phyloP scores from a whole-genome alignment of 139 green algal genomes.

The Chlorella sp. region DNA sequence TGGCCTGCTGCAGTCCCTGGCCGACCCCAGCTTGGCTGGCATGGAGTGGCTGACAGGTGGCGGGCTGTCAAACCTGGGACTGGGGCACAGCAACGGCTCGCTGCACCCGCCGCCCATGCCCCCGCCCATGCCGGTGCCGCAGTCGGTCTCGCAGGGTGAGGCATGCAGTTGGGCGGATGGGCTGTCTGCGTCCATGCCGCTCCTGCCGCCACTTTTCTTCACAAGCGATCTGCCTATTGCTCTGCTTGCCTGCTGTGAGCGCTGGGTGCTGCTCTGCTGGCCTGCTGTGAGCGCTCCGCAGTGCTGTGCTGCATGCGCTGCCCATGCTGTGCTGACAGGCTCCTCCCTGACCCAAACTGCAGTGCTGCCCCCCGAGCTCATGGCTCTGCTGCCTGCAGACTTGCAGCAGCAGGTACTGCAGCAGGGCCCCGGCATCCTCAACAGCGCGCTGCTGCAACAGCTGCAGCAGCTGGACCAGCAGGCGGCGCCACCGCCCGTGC shows the following conservation, averaged over 20 bases:
- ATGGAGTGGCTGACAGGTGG: conserved; percentile 17
- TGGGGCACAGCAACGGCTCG: not conserved
- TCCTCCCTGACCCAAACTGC: not conserved
- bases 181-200: not conserved
- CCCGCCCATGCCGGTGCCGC: not conserved
- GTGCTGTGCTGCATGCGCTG: no score
- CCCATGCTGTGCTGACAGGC: no score
- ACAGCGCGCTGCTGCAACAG: not conserved
- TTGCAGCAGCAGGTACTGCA: conserved; percentile 24
- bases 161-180: not conserved
- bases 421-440: conserved; percentile 6
- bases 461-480: not conserved
- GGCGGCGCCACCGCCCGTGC: not conserved
- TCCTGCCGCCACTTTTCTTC: not conserved
- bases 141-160: not conserved
- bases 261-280: not conserved
- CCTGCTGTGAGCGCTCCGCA: no score
- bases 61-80: not conserved
- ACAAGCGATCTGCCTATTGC: not conserved
- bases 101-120: not conserved
- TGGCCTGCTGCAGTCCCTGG: conserved; percentile 14
- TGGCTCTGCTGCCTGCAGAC: conserved; percentile 7
- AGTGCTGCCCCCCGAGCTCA: conserved; percentile 6
- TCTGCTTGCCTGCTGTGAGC: no score
- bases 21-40: not conserved